A percentile compares a stretch with the other conserved stretches of the same genome.
Conservation (phyloP, 805 yeast genomes). For the Candida dendrica region DNA sequence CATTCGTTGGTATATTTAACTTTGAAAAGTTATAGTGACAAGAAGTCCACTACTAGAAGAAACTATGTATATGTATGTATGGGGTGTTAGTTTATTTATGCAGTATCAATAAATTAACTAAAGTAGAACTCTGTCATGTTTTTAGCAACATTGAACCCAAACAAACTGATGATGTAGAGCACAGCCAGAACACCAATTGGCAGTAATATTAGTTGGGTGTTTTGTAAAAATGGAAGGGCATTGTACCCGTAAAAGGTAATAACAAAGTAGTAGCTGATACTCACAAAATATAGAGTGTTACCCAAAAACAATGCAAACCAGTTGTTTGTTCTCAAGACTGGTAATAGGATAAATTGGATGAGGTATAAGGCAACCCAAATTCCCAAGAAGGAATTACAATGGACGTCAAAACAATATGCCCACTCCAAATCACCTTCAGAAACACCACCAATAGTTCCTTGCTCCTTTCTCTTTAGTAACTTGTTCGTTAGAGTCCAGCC, state of each 20-base stretch:
- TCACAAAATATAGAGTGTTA: constrained; percentile 67
- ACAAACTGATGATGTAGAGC: constrained; percentile 51
- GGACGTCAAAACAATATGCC: constrained; percentile 93
- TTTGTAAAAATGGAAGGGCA: constrained; percentile 59
- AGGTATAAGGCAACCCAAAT: constrained; percentile 75
- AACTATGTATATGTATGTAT: neutral
- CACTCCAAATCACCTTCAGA: constrained; percentile 59
- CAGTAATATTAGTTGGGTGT: constrained; percentile 51
- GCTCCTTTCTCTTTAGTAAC: constrained; percentile 40
- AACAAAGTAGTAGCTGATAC: constrained; percentile 68
- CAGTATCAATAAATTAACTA: constrained; percentile 9
- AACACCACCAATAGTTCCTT: constrained; percentile 20
- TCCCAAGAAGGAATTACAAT: constrained; percentile 80
- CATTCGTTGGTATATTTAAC: constrained; percentile 48
- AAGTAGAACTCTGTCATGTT: constrained; percentile 46
- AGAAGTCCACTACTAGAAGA: neutral
- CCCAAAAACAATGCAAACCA: constrained; percentile 70
- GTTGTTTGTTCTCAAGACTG: constrained; percentile 56
- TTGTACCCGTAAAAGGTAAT: constrained; percentile 87
- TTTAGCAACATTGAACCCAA: constrained; percentile 69
- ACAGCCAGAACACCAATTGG: constrained; percentile 59
- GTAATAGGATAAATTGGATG: constrained; percentile 67
- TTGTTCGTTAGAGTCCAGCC: constrained; percentile 69
- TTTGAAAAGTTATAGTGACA: constrained; percentile 28
- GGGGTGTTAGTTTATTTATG: too few relatives aligned